Evolutionary conservation across 2,329 filamentous ascomycete genomes (phyloP).

Genomic region (Bipolaris oryzae): DNA sequence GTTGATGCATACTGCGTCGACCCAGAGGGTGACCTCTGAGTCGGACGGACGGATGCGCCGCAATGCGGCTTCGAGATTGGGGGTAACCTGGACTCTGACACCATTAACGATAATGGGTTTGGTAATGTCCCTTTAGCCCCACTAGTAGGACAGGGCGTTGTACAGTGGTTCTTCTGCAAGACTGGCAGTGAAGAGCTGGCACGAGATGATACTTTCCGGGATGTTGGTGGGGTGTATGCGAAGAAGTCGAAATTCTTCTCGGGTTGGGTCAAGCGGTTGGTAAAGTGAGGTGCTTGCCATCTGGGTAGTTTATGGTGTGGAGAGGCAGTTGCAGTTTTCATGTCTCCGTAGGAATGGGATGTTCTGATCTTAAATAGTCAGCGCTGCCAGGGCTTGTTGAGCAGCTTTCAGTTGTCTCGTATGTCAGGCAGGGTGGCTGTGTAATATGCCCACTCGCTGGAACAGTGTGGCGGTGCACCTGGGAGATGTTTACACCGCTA

Average conservation of each 20-base stretch:
- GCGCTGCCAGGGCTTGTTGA: background rate
- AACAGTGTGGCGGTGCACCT: no score
- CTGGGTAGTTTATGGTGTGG: background rate
- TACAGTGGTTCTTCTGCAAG: slow-evolving; percentile 11
- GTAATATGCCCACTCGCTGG: no score
- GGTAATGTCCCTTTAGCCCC: slow-evolving; percentile 1
- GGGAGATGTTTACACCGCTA: background rate
- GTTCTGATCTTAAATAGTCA: background rate
- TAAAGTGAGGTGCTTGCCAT: background rate
- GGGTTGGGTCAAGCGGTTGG: background rate
- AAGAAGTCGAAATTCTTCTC: background rate
- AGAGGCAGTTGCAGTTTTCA: background rate
- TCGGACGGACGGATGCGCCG: background rate
- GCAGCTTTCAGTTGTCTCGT: background rate
- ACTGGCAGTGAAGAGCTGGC: background rate
- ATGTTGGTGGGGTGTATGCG: background rate
- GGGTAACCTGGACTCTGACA: background rate
- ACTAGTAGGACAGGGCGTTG: slow-evolving; percentile 17
- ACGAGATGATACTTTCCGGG: background rate
- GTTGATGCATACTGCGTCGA: slow-evolving; percentile 8
- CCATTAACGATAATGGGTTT: background rate
- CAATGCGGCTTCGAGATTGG: slow-evolving; percentile 2
- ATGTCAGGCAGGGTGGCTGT: background rate
- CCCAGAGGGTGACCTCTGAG: background rate
- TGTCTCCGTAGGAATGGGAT: background rate